Conservation (phyloP, 352 stramenopile genomes). For the Globisporangium nagaii region DNA sequence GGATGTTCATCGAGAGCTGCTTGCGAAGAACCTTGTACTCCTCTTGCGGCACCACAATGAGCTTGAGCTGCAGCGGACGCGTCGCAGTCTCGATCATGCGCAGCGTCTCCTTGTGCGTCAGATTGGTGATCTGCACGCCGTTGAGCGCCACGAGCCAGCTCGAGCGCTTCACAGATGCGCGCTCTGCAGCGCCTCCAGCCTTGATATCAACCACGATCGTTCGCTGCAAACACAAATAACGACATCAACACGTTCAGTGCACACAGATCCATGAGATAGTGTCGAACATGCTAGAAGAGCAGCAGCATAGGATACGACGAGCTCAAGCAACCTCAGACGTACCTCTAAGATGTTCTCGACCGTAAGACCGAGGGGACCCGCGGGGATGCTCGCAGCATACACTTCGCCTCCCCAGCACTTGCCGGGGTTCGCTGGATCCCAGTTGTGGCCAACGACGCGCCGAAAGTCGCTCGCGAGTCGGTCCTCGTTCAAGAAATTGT, state of each 20-base stretch:
- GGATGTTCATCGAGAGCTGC: conserved; percentile 82
- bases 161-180: conserved; percentile 70
- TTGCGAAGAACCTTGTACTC: conserved; percentile 70
- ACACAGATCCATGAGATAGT: too few relatives aligned
- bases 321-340: too few relatives aligned
- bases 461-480: conserved; percentile 79
- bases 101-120: conserved; percentile 85
- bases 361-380: conserved; percentile 73
- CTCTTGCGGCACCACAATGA: conserved; percentile 65
- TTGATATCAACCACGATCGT: conserved; percentile 89
- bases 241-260: not conserved
- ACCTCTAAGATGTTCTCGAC: conserved; percentile 88
- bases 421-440: conserved; percentile 42
- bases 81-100: conserved; percentile 76
- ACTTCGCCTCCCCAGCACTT: conserved; percentile 45
- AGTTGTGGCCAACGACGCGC: conserved; percentile 62
- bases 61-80: conserved; percentile 62
- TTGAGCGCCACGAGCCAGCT: conserved; percentile 85
- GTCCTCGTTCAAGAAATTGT: conserved; percentile 78
- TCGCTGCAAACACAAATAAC: conserved; percentile 19
- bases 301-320: too few relatives aligned
- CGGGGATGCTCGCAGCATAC: conserved; percentile 73
- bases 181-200: conserved; percentile 62
- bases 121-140: conserved; percentile 56
- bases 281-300: too few relatives aligned